Evolutionary conservation across 805 yeast genomes (phyloP), one percentile per base, ranked within the genome.

Genomic region (Metschnikowia picachoensis): DNA sequence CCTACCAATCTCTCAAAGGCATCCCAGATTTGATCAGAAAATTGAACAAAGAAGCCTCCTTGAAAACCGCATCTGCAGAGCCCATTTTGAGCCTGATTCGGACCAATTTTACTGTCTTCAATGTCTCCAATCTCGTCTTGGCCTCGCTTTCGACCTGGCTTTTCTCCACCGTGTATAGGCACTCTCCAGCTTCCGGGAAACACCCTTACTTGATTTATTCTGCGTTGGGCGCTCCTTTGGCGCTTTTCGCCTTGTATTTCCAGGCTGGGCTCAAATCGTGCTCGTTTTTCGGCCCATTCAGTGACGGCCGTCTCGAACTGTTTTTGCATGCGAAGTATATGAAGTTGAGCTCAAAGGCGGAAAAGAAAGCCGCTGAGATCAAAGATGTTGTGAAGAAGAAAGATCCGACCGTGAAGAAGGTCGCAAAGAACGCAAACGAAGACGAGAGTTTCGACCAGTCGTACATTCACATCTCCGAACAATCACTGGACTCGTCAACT

Each of bases 191-290:
- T 5, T 60, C 68, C 32, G 81, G 75, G 46, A 78, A 78, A 62
- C 95, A 86, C 64, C 94, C 94, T 16, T 86, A 85, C 60, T 73
- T 86, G 58, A 58, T 86, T 12, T 86, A 86, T 60, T 72, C 85
- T 39, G 73, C 83, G n/a, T 41, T 78, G 8, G 78, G 80, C n/a
- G 73, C 74, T 30, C 79, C 81, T 9, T 37, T 70, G 32, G 69
- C 80, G 9, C 52, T 54, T 15, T 41, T 41, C 11, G 44, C 44
- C 3, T 48, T 49, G 37, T 50, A 37, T 34, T 46, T 37, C 40
- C 46, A 46, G 17, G 48, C 54, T 25, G 52, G 52, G 8, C 30
- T 43, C 15, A 34, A 25, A 11, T 44, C 47, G 11, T 47, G 45
- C 33, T 30, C 35, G 15, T 12, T 40, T 11, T 30, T 44, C 3